Evolutionary conservation across 805 yeast species (phyloP).

Genomic region (Wickerhamomyces queroliae): DNA sequence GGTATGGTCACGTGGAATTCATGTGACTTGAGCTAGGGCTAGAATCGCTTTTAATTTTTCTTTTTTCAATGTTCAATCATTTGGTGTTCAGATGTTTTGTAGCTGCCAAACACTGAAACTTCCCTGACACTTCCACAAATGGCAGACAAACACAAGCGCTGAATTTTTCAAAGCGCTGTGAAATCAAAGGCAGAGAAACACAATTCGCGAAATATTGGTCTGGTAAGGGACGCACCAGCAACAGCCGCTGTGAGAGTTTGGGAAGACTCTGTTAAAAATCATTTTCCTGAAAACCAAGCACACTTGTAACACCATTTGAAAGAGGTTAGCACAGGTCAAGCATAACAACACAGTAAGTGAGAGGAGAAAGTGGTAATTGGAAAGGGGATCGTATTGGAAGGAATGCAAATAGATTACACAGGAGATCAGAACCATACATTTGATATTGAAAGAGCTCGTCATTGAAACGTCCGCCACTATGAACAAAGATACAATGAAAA

Average conservation of each 20-base stretch:
- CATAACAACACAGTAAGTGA: constrained; percentile 1
- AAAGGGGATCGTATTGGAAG: not conserved
- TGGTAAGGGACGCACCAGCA: not conserved
- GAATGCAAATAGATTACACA: no score
- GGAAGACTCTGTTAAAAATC: not conserved
- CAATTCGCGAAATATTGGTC: not conserved
- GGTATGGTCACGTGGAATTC: no score
- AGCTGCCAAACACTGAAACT: not conserved
- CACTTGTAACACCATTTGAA: not conserved
- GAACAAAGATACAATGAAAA: no score
- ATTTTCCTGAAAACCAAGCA: not conserved
- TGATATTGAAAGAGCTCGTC: no score
- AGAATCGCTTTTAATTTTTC: no score
- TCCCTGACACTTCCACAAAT: not conserved
- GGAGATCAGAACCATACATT: not conserved
- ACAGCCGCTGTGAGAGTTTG: not conserved
- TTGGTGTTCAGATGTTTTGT: not conserved
- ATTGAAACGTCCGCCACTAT: no score
- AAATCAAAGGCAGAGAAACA: no score
- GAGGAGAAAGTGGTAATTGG: not conserved
- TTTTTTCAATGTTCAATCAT: not conserved
- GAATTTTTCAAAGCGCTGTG: not conserved
- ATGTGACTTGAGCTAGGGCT: no score
- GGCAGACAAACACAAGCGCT: not conserved
- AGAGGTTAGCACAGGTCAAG: not conserved